Evolutionary conservation across 2,329 filamentous ascomycete species (phyloP).

Genomic region (Beauveria bassiana): DNA sequence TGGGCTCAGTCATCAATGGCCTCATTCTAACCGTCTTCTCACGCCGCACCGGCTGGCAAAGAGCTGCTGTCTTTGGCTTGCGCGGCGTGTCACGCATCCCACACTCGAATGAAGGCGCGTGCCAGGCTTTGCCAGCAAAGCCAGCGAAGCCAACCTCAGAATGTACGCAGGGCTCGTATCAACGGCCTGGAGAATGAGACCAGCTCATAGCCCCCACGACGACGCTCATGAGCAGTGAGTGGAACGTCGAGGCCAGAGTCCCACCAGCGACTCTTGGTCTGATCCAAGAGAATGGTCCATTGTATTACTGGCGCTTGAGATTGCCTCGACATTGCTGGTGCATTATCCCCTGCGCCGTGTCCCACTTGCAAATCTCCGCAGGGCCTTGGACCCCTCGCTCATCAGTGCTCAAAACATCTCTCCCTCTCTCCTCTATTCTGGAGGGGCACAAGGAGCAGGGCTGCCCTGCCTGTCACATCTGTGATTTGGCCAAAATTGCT

Average conservation of each 20-base stretch:
- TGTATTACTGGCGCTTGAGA: constrained; percentile 7
- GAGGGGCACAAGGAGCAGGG: neutral
- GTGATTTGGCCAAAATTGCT: neutral
- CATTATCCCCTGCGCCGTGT: constrained; percentile 6
- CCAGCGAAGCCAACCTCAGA: neutral
- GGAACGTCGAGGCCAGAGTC: constrained; percentile 7
- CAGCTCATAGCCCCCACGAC: constrained; percentile 9
- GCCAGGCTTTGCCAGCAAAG: neutral
- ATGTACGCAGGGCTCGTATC: constrained; percentile 4
- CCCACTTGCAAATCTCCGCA: constrained; percentile 12
- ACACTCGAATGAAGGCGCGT: neutral
- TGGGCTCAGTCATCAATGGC: neutral
- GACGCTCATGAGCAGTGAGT: constrained; percentile 1
- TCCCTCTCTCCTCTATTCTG: neutral
- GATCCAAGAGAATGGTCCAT: constrained; percentile 12
- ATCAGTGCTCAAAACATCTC: neutral
- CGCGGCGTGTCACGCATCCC: neutral
- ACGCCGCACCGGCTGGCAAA: neutral
- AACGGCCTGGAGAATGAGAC: constrained; percentile 9
- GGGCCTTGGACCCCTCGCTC: constrained; percentile 1
- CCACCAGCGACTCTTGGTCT: constrained; percentile 8
- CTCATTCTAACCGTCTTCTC: neutral
- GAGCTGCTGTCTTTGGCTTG: neutral
- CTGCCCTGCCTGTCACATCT: constrained; percentile 1
- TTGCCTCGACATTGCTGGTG: constrained; percentile 1